Conservation (phyloP, 1,284 basidiomycete genomes). For the Phaffia rhodozyma region DNA sequence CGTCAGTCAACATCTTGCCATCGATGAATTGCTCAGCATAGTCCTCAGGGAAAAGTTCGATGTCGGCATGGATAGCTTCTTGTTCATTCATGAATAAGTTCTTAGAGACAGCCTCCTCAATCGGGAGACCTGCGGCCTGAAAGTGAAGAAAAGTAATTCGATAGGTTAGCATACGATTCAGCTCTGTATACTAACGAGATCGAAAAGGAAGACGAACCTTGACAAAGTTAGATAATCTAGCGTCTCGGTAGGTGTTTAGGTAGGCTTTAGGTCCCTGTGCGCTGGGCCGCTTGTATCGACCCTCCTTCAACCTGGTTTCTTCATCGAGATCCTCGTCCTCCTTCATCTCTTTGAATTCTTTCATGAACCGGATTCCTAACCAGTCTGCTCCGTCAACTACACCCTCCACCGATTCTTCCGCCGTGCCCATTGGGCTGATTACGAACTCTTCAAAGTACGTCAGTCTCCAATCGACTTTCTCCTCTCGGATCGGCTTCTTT, state of each 20-base stretch:
- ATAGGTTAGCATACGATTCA: background rate
- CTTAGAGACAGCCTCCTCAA: slow-evolving; percentile 58
- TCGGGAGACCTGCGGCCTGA: slow-evolving; percentile 64
- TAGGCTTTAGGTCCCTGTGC: slow-evolving; percentile 3
- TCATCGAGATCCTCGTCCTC: slow-evolving; percentile 38
- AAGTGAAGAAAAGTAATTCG: background rate
- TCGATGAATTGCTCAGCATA: slow-evolving; percentile 33
- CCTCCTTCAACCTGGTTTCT: slow-evolving; percentile 25
- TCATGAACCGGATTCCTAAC: slow-evolving; percentile 65
- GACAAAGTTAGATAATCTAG: slow-evolving; percentile 44
- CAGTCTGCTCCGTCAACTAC: slow-evolving; percentile 87
- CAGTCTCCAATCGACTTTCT: slow-evolving; percentile 26
- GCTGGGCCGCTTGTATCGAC: slow-evolving; percentile 35
- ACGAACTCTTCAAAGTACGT: slow-evolving; percentile 20
- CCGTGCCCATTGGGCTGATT: slow-evolving; percentile 27
- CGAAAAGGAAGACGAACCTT: slow-evolving; percentile 37
- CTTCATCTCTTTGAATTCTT: slow-evolving; percentile 51
- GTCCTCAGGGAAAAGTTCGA: slow-evolving; percentile 25
- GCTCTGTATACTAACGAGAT: background rate
- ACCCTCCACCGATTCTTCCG: slow-evolving; percentile 55
- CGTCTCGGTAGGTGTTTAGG: slow-evolving; percentile 48
- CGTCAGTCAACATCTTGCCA: slow-evolving; percentile 24
- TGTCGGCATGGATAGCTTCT: slow-evolving; percentile 41
- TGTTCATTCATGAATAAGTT: slow-evolving; percentile 52
- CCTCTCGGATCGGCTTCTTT: background rate